A percentile compares a stretch with the other conserved stretches of the same genome.
Conservation (phyloP, 441 rosid genomes). For the Aquilaria agallochum region DNA sequence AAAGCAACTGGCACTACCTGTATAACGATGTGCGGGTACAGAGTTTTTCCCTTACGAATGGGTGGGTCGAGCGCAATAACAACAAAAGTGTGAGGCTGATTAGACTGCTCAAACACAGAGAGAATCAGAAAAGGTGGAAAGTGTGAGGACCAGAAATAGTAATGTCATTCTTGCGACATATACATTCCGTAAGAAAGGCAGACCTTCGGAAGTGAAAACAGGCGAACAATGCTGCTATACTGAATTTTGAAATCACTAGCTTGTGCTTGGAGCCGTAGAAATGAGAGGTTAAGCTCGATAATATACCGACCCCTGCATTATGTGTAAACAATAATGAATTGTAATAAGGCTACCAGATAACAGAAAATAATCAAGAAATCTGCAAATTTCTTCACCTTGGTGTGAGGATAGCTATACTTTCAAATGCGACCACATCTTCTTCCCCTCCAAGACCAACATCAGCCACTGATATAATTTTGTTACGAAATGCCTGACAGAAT, state of each 20-base stretch:
- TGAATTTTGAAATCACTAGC: conserved; percentile 98
- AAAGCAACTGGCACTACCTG: conserved; percentile 49
- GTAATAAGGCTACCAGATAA: conserved; percentile 2
- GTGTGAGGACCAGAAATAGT: not conserved
- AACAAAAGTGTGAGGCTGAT: conserved; percentile 94
- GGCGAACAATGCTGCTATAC: conserved; percentile 93
- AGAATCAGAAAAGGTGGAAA: not conserved
- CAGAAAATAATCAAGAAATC: not conserved
- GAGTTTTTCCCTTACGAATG: conserved; percentile 91
- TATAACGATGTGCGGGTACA: conserved; percentile 93
- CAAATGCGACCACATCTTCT: conserved; percentile 91
- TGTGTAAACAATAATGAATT: conserved; percentile 3
- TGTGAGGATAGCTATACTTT: conserved; percentile 85
- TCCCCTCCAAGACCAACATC: conserved; percentile 87
- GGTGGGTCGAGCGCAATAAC: conserved; percentile 92
- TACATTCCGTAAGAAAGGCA: conserved; percentile 6
- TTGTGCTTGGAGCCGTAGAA: conserved; percentile 87
- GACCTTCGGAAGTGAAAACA: conserved; percentile 97
- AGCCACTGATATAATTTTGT: conserved; percentile 66
- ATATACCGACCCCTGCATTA: conserved; percentile 84
- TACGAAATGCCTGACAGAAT: conserved; percentile 61
- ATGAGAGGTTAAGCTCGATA: conserved; percentile 92
- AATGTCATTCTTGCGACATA: not conserved
- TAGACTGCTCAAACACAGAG: conserved; percentile 50
- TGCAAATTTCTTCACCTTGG: conserved; percentile 57